Conservation (phyloP, 2,329 filamentous ascomycete species). For the Cladorrhinum sp. region DNA sequence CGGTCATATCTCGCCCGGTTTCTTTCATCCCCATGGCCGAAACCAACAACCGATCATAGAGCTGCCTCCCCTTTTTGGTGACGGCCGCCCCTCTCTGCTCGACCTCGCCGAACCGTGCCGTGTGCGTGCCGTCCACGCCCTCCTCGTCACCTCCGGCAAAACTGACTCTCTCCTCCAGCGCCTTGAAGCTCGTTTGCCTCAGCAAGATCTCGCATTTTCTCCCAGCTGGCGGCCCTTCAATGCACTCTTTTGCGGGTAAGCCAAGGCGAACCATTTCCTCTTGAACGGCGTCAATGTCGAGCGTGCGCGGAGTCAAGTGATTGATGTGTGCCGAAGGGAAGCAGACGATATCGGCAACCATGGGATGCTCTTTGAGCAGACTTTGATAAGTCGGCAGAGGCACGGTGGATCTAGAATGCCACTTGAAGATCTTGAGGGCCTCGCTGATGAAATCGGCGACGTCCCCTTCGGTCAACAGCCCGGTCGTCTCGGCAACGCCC, state of each 20-base stretch:
- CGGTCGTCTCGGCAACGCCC: slow-evolving; percentile 31
- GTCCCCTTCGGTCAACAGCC: slow-evolving; percentile 24
- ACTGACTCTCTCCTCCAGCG: slow-evolving; percentile 45
- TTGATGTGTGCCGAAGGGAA: slow-evolving; percentile 49
- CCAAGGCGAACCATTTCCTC: slow-evolving; percentile 39
- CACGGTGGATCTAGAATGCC: slow-evolving; percentile 42
- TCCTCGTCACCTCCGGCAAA: slow-evolving; percentile 32
- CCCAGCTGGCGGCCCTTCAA: slow-evolving; percentile 47
- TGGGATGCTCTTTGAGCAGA: slow-evolving; percentile 43
- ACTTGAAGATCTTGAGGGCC: slow-evolving; percentile 46
- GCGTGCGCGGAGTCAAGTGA: slow-evolving; percentile 49
- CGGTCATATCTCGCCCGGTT: slow-evolving; percentile 11
- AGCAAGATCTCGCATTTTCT: slow-evolving; percentile 45
- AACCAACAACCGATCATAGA: slow-evolving; percentile 46
- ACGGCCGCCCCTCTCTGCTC: slow-evolving; percentile 51
- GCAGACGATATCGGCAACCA: slow-evolving; percentile 46
- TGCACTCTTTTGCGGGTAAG: slow-evolving; percentile 45
- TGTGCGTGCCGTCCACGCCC: slow-evolving; percentile 39
- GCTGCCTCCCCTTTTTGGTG: slow-evolving; percentile 41
- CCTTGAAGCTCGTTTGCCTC: slow-evolving; percentile 53
- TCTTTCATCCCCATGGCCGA: slow-evolving; percentile 25
- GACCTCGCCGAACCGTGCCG: slow-evolving; percentile 51
- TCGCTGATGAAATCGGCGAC: slow-evolving; percentile 42
- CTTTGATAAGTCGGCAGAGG: slow-evolving; percentile 40
- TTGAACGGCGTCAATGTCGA: slow-evolving; percentile 47